Base-by-base conservation (phyloP, 2,329 filamentous ascomycete genomes). In the Phyllachora maydis region DNA sequence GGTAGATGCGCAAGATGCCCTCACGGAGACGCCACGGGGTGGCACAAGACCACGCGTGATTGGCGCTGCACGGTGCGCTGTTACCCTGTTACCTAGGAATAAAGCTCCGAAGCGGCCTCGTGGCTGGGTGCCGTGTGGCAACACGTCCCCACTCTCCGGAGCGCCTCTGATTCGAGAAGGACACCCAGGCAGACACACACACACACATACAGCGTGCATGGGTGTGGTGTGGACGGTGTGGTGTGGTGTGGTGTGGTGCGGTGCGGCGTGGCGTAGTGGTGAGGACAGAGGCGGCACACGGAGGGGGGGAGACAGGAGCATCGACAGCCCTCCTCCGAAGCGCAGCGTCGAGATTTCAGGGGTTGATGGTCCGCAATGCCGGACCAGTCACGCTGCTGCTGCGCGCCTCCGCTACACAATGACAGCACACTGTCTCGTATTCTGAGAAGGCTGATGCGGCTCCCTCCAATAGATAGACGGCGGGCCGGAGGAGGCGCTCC, bases 371-470 rank as follows among this genome's bases (percentile, higher is more conserved):
- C 26, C 19, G 18, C 23, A 17, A 12, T 11, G 16, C 16, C 12
- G 23, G 20, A 20, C 21, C 30, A 21, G 24, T 25, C 17, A 25
- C 17, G 27, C 27, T 24, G 31, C 31, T 34, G 34, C 33, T 37
- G 33, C 33, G 28, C 31, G 34, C 28, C 31, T 26, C 31, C 28
- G 32, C 32, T 35, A 37, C 37, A 38, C 38, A 35, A 32, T 32
- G 28, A 33, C 34, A 34, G 32, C 30, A 26, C 33, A 30, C 25
- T 32, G 31, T 31, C 39, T 47, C 45, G 45, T 46, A 48, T 46
- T 41, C n/a, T 36, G 34, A 34, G 35, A 32, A 32, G 33, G 28
- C 35, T 31, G 29, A 23, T 25, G 29, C 22, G 18, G 22, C 18
- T 15, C 22, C 17, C 32, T 37, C 39, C 42, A 45, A 47, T 46